Conservation (phyloP, 495 filamentous ascomycete genomes). For the Penicillium roqueforti region DNA sequence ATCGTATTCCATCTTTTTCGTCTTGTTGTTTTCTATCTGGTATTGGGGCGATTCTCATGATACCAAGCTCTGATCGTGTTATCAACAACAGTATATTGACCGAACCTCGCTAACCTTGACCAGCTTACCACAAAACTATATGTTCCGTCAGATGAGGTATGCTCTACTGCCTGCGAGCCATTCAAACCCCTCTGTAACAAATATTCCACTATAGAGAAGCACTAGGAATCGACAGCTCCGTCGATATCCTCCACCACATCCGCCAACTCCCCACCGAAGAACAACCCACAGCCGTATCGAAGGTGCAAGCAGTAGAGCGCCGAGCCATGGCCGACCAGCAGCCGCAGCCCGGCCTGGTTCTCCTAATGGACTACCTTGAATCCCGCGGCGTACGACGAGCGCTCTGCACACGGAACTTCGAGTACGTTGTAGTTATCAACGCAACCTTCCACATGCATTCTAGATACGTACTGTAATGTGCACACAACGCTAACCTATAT, state of each 20-base stretch:
- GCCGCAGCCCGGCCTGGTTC: conserved; percentile 70
- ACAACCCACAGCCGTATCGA: conserved; percentile 60
- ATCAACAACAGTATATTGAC: background rate
- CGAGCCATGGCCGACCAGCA: conserved; percentile 72
- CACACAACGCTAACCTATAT: background rate
- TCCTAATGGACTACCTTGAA: conserved; percentile 78
- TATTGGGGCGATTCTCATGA: background rate
- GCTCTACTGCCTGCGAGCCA: conserved; percentile 22
- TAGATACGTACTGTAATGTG: background rate
- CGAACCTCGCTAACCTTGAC: conserved; percentile 6
- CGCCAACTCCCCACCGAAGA: conserved; percentile 61
- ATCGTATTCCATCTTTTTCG: background rate
- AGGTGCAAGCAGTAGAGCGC: conserved; percentile 75
- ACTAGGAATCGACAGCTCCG: conserved; percentile 60
- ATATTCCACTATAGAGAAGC: conserved; percentile 39
- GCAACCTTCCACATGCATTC: background rate
- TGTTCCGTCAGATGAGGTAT: conserved; percentile 83
- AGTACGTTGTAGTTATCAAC: conserved; percentile 39
- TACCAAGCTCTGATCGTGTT: background rate
- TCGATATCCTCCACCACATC: conserved; percentile 87
- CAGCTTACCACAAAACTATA: conserved; percentile 87
- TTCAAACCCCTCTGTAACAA: background rate
- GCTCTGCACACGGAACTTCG: conserved; percentile 94
- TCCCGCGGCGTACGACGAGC: conserved; percentile 61
- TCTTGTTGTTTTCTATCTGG: background rate